These are phyloP conservation scores for Nemania serpens DNA, from an alignment of 2,329 filamentous ascomycete species.

Conservation along the genomic window DNA sequence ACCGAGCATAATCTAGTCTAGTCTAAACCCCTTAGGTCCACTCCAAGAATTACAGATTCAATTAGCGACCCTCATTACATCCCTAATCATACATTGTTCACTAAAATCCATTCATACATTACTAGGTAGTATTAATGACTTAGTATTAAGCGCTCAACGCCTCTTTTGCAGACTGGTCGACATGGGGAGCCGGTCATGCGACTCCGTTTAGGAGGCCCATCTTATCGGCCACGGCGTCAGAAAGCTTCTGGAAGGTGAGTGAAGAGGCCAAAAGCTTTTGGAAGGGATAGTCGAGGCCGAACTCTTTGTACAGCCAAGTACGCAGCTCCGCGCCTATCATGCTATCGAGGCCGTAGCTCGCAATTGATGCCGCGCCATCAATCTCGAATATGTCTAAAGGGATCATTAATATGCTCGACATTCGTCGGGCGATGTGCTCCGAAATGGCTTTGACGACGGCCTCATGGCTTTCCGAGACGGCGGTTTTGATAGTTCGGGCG, in stretches of 20 bases:
- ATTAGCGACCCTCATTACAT: too few species aligned
- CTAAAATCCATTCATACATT: too few species aligned
- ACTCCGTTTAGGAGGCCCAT: background rate
- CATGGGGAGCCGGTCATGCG: constrained; percentile 40
- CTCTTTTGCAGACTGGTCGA: background rate
- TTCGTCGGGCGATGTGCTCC: constrained; percentile 28
- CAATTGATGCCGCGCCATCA: constrained; percentile 33
- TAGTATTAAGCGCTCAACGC: too few species aligned
- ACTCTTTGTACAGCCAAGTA: constrained; percentile 45
- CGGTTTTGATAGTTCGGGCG: constrained; percentile 20
- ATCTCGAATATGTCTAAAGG: constrained; percentile 29
- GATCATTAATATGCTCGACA: constrained; percentile 36
- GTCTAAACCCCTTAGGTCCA: too few species aligned
- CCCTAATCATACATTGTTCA: too few species aligned
- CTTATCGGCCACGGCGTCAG: constrained; percentile 12
- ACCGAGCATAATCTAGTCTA: too few species aligned
- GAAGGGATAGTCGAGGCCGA: constrained; percentile 46
- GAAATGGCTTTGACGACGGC: constrained; percentile 11
- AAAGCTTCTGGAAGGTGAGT: constrained; percentile 33
- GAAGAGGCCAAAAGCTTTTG: constrained; percentile 44
- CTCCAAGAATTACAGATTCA: too few species aligned
- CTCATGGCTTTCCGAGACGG: constrained; percentile 20
- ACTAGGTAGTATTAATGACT: too few species aligned
- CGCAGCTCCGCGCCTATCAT: constrained; percentile 46
- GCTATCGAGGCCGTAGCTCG: constrained; percentile 43